phyloP scores from a whole-genome alignment of 306 rosid genomes.

The Crataegus laevigata region DNA sequence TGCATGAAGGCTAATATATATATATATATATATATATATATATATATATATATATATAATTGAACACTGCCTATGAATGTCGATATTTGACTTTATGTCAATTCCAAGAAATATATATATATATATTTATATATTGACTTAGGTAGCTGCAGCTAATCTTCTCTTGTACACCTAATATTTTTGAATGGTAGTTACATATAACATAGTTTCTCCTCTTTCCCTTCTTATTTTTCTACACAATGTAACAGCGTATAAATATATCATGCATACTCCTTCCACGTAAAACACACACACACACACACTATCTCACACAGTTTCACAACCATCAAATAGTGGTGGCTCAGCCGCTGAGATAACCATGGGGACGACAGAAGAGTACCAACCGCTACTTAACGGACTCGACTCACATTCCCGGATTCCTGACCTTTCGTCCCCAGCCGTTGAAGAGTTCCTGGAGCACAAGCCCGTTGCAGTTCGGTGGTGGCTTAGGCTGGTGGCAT shows the following conservation, averaged over 20 bases:
- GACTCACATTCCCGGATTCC: slow-evolving; percentile 24
- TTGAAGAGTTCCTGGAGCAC: slow-evolving; percentile 36
- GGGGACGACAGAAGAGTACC: not conserved
- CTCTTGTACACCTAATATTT: not conserved
- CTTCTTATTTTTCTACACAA: too few species aligned
- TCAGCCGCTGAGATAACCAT: not conserved
- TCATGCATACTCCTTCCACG: not conserved
- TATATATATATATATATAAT: too few species aligned
- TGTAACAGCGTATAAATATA: too few species aligned
- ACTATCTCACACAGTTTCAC: not conserved
- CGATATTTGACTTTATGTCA: too few species aligned
- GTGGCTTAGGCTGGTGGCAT: slow-evolving; percentile 42
- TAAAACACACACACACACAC: not conserved
- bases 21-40: too few species aligned
- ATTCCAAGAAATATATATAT: too few species aligned
- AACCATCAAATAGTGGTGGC: not conserved
- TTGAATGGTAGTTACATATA: not conserved
- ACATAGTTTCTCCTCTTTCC: not conserved
- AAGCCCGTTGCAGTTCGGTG: slow-evolving; percentile 14
- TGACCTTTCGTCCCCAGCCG: slow-evolving; percentile 25
- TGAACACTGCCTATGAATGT: too few species aligned
- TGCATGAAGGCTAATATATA: too few species aligned
- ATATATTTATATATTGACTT: too few species aligned
- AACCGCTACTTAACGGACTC: slow-evolving; percentile 1
- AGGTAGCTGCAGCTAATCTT: not conserved